phyloP scores from a whole-genome alignment of 148 eudicot species.

The Cornus kousa region DNA sequence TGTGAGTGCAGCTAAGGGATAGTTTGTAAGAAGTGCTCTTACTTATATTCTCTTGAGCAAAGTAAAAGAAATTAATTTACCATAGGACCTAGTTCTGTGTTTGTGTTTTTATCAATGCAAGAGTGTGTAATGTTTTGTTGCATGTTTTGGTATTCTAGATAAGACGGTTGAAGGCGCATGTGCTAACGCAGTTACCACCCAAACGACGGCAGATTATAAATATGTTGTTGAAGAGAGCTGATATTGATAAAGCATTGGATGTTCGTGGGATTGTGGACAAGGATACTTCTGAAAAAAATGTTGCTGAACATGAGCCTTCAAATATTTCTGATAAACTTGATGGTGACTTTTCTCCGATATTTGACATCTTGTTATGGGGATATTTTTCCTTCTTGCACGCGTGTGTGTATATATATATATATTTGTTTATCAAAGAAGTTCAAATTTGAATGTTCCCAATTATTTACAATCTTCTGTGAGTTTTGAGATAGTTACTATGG shows the following conservation, averaged over 20 bases:
- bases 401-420: no score
- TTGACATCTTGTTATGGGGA: not conserved
- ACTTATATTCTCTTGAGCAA: not conserved
- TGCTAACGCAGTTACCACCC: constrained; percentile 85
- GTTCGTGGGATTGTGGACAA: constrained; percentile 28
- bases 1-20: not conserved
- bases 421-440: no score
- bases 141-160: constrained; percentile 47
- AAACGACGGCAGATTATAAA: constrained; percentile 84
- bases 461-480: no score
- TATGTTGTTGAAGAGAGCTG: constrained; percentile 62
- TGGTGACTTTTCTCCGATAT: constrained; percentile 33
- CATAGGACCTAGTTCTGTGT: not conserved
- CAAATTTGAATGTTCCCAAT: no score
- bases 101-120: not conserved
- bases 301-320: constrained; percentile 31
- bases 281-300: constrained; percentile 27
- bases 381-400: not conserved
- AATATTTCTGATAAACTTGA: constrained; percentile 36
- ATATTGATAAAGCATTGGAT: constrained; percentile 56
- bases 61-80: not conserved
- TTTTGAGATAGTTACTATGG: no score
- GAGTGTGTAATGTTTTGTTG: constrained; percentile 11
- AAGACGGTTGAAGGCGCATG: constrained; percentile 90
- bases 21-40: not conserved